Evolutionary conservation across 306 rosid species (phyloP), one percentile per base, ranked within the genome.

Genomic region (Inga oerstediana): DNA sequence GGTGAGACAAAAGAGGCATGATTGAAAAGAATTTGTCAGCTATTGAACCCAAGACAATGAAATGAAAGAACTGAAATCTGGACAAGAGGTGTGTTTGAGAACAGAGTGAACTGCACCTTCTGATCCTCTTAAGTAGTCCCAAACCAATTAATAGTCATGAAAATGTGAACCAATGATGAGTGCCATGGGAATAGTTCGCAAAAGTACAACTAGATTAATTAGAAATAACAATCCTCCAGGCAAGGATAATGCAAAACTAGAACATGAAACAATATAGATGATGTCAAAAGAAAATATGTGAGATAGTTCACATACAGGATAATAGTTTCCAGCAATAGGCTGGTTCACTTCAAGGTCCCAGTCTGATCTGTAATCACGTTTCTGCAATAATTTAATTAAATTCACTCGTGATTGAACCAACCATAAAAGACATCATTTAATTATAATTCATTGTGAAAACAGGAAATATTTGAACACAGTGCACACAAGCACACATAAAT

Each of bases 301-400:
- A 27, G 45, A 58, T 14, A 59, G 56, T 74, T 80, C 68, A 82
- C 89, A 80, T 94, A 94, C 97, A 1, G 98, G 98, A 75, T 89
- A 94, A 89, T 94, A 94, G 81, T 94, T 94, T 89, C 98, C 97
- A 16, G 98, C 97, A 45, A 91, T 72, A 27, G 98, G 97, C 87
- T 94, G 97, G 86, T 91, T 84, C 82, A 90, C 97, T 91, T 93
- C 86, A 77, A 91, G 87, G 62, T 90, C 85, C 98, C 98, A 94
- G 88, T 94, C 97, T 82, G 86, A 81, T 76, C 98, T 89, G 45
- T 87, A 90, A 84, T 94, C 90, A 39, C 94, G 94, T 84, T 93
- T 76, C 98, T 94, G 91, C 89, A 81, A 83, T 61, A 49, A 12
- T 49, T 49, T 49, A 10, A 49, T 12, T 14, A 11, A 10, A 11